These are phyloP conservation scores for Turnera subulata DNA, from an alignment of 345 rosid genomes.

Conservation along the genomic window DNA sequence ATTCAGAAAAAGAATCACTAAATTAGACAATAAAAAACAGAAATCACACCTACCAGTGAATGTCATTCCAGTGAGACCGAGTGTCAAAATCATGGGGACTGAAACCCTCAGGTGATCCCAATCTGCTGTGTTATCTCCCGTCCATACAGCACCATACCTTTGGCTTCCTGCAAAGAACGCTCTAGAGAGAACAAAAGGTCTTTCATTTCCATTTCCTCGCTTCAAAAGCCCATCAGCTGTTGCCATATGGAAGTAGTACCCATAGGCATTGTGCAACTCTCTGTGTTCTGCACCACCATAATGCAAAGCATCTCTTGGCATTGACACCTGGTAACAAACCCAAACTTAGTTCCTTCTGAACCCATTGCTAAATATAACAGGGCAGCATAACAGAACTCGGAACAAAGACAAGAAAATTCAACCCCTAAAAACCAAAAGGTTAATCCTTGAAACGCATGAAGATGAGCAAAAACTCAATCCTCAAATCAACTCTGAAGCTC, in stretches of 20 bases:
- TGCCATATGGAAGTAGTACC: conserved; percentile 96
- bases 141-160: conserved; percentile 96
- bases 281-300: conserved; percentile 79
- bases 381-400: too few relatives aligned
- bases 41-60: conserved; percentile 62
- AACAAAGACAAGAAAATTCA: neutral
- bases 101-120: conserved; percentile 98
- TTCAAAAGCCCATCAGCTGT: conserved; percentile 90
- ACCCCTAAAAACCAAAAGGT: too few relatives aligned
- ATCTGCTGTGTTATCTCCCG: conserved; percentile 93
- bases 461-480: too few relatives aligned
- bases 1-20: neutral
- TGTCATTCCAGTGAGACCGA: conserved; percentile 80
- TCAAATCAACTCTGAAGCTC: too few relatives aligned
- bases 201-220: conserved; percentile 83
- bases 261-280: conserved; percentile 92
- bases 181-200: conserved; percentile 97
- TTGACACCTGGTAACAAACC: conserved; percentile 54
- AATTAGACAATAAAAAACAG: neutral
- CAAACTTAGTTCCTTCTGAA: conserved; percentile 9
- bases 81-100: conserved; percentile 90
- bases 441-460: too few relatives aligned
- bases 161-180: conserved; percentile 97
- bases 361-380: neutral
- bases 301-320: conserved; percentile 98